Evolutionary conservation across 1,284 basidiomycete genomes (phyloP).

Genomic region (Ceratobasidium sp.): DNA sequence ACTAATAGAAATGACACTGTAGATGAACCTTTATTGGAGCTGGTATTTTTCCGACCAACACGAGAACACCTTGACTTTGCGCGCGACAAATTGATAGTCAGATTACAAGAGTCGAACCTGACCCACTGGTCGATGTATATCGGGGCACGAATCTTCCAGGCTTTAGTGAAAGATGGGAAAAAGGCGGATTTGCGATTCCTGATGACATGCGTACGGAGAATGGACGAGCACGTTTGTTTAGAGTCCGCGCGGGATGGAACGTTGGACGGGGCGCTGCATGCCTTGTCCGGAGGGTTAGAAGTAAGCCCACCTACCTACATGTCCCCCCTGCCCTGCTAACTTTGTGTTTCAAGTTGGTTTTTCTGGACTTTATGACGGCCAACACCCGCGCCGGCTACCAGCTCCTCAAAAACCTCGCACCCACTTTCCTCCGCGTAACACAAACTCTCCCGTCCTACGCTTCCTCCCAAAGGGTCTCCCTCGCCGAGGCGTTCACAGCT

Average conservation of each 20-base stretch:
- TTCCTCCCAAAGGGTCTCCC: background rate
- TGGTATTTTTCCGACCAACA: slow-evolving; percentile 5
- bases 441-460: background rate
- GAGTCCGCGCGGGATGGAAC: background rate
- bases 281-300: slow-evolving; percentile 15
- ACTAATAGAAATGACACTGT: background rate
- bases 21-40: slow-evolving; percentile 30
- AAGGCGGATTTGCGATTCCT: background rate
- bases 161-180: slow-evolving; percentile 1
- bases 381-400: background rate
- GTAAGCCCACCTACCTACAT: no score
- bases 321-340: no score
- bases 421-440: background rate
- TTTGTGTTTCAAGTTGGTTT: background rate
- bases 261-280: background rate
- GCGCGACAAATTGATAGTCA: background rate
- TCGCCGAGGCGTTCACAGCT: slow-evolving; percentile 8
- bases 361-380: background rate
- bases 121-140: slow-evolving; percentile 24
- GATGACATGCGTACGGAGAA: background rate
- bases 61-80: background rate
- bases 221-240: background rate
- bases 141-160: slow-evolving; percentile 11
- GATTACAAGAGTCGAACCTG: slow-evolving; percentile 4
- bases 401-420: background rate